Base-by-base conservation (phyloP, 2,329 filamentous ascomycete genomes). In the Microsporum audouinii region DNA sequence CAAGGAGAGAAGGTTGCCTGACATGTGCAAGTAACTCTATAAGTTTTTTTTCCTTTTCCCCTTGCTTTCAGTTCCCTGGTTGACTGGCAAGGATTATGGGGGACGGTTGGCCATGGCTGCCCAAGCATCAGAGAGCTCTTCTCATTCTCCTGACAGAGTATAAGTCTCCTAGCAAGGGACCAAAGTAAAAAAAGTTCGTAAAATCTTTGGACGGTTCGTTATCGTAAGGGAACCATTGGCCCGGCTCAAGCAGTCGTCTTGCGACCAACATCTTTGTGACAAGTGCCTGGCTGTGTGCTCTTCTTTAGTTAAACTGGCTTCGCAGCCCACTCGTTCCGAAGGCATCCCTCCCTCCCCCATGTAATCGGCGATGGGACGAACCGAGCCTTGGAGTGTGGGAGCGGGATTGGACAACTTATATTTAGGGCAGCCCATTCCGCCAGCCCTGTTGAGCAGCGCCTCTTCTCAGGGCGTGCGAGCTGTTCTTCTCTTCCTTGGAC, bases 201-300 rank as follows among this genome's bases (percentile, higher is more conserved):
- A 23, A 55, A 36, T 34, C 36, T 34, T 53, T 34, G 31, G 31
- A 12, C 49, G 33, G 33, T 31, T 55, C 49, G 49, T 38, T 55
- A n/a, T 55, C 49, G 49, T 55, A 55, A 55, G 49, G 17, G 49
- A 55, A 55, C 49, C 49, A 36, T 34, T 55, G 49, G 49, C 17
- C 49, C 36, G 49, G 49, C 33, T 23, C 17, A 23, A 23, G 17
- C 17, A 23, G 17, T 23, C 17, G 17, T 43, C 39, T n/a, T n/a
- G 39, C 14, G 14, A 43, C 45, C 45, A 49, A 31, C 45, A 23
- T 27, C 45, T 12, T 8, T 49, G 45, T 49, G 45, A 27, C 45
- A 29, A 27, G 27, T 49, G 45, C 45, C 8, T 49, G 45, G 45
- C 45, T 49, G 27, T 31, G 45, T 31, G 29, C 10, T 49, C 8